Conservation (phyloP, 1,284 basidiomycete genomes). For the Cryptococcus maquisensis region DNA sequence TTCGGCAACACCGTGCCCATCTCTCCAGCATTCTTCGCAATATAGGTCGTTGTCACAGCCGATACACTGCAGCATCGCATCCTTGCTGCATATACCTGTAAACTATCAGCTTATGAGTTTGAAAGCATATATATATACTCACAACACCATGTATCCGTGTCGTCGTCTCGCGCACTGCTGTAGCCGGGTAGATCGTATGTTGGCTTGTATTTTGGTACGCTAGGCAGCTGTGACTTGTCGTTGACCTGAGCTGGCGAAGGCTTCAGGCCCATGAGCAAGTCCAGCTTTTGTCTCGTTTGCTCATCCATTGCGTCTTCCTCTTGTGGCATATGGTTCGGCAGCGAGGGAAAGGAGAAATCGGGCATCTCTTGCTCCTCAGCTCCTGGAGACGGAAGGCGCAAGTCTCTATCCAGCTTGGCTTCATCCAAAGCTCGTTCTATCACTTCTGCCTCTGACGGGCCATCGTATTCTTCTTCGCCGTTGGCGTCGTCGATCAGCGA, state of each 20-base stretch:
- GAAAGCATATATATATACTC: constrained; percentile 13
- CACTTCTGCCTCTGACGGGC: constrained; percentile 34
- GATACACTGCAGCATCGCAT: constrained; percentile 37
- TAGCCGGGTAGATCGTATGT: constrained; percentile 35
- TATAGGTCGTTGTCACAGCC: constrained; percentile 44
- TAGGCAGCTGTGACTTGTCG: constrained; percentile 2
- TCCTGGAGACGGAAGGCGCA: neutral
- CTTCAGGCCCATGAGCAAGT: constrained; percentile 28
- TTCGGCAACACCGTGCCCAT: constrained; percentile 29
- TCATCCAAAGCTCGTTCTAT: constrained; percentile 30
- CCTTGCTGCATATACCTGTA: constrained; percentile 43
- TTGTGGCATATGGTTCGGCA: constrained; percentile 20
- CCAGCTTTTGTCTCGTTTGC: constrained; percentile 21
- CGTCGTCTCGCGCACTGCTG: constrained; percentile 31
- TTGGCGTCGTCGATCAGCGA: neutral
- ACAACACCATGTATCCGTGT: constrained; percentile 46
- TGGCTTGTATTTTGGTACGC: constrained; percentile 5
- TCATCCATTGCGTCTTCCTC: constrained; percentile 10
- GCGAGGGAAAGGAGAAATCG: constrained; percentile 18
- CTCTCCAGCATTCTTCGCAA: constrained; percentile 39
- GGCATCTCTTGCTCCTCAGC: neutral
- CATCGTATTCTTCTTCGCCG: constrained; percentile 12
- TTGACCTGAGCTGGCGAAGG: constrained; percentile 11
- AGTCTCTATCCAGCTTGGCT: constrained; percentile 18
- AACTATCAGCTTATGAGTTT: constrained; percentile 1